These are phyloP conservation scores for Hordeum pubiflorum DNA, from an alignment of 202 grass and related monocot species.

Conservation along the genomic window DNA sequence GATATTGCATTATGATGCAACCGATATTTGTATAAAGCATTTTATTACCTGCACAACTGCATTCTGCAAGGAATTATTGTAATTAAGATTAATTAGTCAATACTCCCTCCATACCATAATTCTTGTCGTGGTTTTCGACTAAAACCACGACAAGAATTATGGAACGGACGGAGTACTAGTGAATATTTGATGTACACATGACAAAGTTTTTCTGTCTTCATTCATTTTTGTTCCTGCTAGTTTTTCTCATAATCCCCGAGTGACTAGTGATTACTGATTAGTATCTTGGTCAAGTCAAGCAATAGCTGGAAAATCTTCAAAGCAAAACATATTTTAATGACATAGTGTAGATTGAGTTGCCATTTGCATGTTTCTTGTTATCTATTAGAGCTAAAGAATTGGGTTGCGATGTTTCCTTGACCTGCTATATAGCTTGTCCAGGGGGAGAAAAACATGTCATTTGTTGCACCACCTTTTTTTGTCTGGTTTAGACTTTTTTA, in stretches of 20 bases:
- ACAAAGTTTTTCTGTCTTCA: background rate
- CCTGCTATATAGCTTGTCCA: background rate
- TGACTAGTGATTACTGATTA: background rate
- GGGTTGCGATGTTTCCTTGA: background rate
- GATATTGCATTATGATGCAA: background rate
- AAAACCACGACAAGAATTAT: too few species aligned
- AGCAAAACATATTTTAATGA: background rate
- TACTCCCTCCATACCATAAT: too few species aligned
- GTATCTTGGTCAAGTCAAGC: background rate
- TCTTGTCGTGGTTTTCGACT: too few species aligned
- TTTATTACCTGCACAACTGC: background rate
- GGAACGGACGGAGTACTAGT: background rate
- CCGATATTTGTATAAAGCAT: background rate
- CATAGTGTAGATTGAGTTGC: background rate
- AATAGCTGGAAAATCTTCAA: background rate
- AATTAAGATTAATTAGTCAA: background rate
- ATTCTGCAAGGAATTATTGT: background rate
- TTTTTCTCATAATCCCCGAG: background rate
- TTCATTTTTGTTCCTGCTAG: background rate
- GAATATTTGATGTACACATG: background rate
- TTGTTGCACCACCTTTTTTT: background rate
- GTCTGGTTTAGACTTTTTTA: background rate
- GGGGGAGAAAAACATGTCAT: background rate
- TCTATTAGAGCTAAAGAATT: background rate
- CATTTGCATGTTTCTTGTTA: background rate